Evolutionary conservation across 2,329 filamentous ascomycete genomes (phyloP).

Genomic region (Verticillium isaacii): DNA sequence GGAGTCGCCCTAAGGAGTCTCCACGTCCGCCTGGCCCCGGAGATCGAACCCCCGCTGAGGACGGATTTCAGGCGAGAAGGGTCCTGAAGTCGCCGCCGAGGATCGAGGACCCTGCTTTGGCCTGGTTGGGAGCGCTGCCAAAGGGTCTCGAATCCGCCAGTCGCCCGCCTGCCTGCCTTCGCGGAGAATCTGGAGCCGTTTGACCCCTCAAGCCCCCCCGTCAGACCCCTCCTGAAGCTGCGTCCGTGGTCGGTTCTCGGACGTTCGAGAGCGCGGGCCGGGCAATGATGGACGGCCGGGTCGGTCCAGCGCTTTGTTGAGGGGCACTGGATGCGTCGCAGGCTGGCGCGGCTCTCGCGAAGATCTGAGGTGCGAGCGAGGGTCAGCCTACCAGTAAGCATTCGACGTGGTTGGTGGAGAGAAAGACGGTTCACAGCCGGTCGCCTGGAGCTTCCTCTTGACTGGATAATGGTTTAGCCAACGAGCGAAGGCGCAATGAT

Average conservation of each 20-base stretch:
- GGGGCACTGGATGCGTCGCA: background rate
- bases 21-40: background rate
- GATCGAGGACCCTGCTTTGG: background rate
- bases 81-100: background rate
- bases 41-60: background rate
- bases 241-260: background rate
- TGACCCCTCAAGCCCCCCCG: background rate
- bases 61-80: background rate
- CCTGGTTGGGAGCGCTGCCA: background rate
- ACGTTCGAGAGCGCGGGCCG: background rate
- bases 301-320: background rate
- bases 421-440: background rate
- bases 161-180: background rate
- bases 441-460: background rate
- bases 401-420: conserved; percentile 1
- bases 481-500: background rate
- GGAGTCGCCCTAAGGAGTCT: background rate
- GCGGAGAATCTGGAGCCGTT: background rate
- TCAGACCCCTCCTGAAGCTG: background rate
- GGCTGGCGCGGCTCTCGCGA: background rate
- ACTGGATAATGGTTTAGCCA: background rate
- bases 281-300: background rate
- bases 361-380: background rate
- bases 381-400: background rate
- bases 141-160: background rate